Conservation (phyloP, 805 yeast genomes). For the Komagataella pseudopastoris region DNA sequence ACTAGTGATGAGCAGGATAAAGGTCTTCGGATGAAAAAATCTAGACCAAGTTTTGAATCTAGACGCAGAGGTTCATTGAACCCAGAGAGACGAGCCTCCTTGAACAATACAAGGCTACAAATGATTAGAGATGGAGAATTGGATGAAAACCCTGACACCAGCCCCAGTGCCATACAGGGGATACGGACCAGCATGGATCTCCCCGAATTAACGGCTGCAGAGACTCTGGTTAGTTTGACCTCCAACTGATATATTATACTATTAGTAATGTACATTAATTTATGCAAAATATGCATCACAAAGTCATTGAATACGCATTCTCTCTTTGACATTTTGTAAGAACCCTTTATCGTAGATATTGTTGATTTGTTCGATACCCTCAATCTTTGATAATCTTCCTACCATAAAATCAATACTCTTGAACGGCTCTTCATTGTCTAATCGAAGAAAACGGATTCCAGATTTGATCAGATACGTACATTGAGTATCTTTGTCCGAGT, state of each 20-base stretch:
- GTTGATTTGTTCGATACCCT: constrained; percentile 12
- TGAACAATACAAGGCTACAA: constrained; percentile 9
- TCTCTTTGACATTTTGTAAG: constrained; percentile 21
- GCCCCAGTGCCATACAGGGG: constrained; percentile 8
- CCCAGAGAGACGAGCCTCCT: constrained; percentile 3
- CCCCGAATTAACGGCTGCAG: constrained; percentile 22
- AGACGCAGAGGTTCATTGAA: constrained; percentile 9
- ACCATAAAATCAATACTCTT: not conserved
- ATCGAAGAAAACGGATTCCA: not conserved
- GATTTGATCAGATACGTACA: constrained; percentile 12
- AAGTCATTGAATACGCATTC: constrained; percentile 12
- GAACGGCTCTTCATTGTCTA: not conserved
- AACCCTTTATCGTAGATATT: constrained; percentile 41
- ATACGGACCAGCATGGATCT: constrained; percentile 24
- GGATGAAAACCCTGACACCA: not conserved
- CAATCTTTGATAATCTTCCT: not conserved
- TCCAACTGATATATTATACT: constrained; percentile 1
- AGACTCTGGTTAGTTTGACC: constrained; percentile 13
- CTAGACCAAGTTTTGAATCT: not conserved
- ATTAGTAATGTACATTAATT: not conserved
- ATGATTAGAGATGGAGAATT: constrained; percentile 8
- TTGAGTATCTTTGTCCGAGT: constrained; percentile 4
- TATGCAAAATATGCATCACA: not conserved
- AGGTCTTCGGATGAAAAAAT: not conserved
- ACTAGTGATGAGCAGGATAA: constrained; percentile 7